phyloP scores from a whole-genome alignment of 2,329 filamentous ascomycete genomes.

The Diplodia intermedia region DNA sequence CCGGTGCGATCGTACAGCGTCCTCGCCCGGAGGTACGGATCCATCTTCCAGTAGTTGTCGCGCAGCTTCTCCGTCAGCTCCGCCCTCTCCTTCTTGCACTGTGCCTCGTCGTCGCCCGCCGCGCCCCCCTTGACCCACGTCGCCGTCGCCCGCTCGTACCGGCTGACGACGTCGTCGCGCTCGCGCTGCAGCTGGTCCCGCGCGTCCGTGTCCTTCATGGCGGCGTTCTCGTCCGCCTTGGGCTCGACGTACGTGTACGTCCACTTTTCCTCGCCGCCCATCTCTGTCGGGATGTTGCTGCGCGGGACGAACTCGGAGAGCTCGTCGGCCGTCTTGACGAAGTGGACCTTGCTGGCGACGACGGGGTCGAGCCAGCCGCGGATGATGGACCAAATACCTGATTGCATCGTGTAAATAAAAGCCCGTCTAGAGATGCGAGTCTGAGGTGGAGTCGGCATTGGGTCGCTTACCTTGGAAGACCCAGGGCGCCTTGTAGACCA shows the following conservation, averaged over 20 bases:
- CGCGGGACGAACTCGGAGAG: slow-evolving; percentile 77
- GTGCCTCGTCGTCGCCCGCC: slow-evolving; percentile 50
- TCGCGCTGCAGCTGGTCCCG: slow-evolving; percentile 69
- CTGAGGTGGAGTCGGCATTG: slow-evolving; percentile 29
- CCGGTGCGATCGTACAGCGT: slow-evolving; percentile 86
- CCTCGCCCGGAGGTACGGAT: slow-evolving; percentile 83
- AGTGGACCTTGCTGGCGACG: slow-evolving; percentile 91
- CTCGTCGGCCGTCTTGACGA: slow-evolving; percentile 82
- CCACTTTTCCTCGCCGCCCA: slow-evolving; percentile 87
- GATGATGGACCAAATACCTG: slow-evolving; percentile 95
- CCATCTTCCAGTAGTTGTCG: slow-evolving; percentile 85
- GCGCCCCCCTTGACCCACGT: slow-evolving; percentile 69
- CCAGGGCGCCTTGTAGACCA: slow-evolving; percentile 97
- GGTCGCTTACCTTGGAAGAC: slow-evolving; percentile 78
- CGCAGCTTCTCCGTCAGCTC: slow-evolving; percentile 68
- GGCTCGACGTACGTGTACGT: slow-evolving; percentile 84
- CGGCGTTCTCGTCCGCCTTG: slow-evolving; percentile 73
- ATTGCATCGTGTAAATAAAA: neutral
- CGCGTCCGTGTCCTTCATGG: slow-evolving; percentile 68
- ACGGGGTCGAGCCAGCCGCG: slow-evolving; percentile 96
- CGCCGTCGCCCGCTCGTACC: slow-evolving; percentile 76
- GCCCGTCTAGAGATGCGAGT: no score
- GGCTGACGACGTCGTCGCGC: slow-evolving; percentile 69
- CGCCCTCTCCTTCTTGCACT: slow-evolving; percentile 64
- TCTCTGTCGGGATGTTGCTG: slow-evolving; percentile 76